Evolutionary conservation across 495 filamentous ascomycete genomes (phyloP), one percentile per base, ranked within the genome.

Genomic region (Aspergillus carlsbadensis): DNA sequence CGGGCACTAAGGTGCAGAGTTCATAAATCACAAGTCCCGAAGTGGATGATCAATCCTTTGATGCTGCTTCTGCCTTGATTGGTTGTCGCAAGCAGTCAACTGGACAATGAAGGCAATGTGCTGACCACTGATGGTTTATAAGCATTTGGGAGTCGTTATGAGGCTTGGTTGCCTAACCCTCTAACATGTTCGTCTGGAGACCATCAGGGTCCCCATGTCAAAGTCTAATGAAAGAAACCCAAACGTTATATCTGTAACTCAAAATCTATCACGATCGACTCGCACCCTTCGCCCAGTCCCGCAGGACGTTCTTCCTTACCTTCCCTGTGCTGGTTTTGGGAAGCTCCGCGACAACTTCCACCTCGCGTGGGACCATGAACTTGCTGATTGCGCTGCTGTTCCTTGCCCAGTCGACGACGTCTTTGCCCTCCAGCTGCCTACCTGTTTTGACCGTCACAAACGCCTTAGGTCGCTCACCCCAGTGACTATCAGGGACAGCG

Each of bases 301-400:
- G 75, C 41, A 98, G 65, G 37, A 96, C 84, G 69, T 97, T 98
- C 81, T 98, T 98, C 81, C 89, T 87, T 50, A 98, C 75, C 79
- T 98, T 98, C 22, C 94, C 94, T 2, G 94, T 98, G 64, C 87
- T 92, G 22, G 95, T 98, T 82, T 98, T 98, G 11, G 94, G 94
- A 52, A 98, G 75, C 70, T 97, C 92, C 20, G 72, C 56, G 29
- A 98, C 84, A 50, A 98, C 78, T 73, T 96, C 91, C 1, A 98
- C 90, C 77, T 98, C 94, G 44, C 88, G 80, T 10, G 94, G 94
- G 20, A 98, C 85, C 94, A 98, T 98, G 68, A 97, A 98, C 62
- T 84, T 88, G 71, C 88, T 91, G 61, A 98, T 96, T 21, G 71
- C 71, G 62, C 88, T 88, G 56, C 84, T 77, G 51, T 85, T 74